Conservation (phyloP, 164 flowering plant species). For the Vitis labrusca region DNA sequence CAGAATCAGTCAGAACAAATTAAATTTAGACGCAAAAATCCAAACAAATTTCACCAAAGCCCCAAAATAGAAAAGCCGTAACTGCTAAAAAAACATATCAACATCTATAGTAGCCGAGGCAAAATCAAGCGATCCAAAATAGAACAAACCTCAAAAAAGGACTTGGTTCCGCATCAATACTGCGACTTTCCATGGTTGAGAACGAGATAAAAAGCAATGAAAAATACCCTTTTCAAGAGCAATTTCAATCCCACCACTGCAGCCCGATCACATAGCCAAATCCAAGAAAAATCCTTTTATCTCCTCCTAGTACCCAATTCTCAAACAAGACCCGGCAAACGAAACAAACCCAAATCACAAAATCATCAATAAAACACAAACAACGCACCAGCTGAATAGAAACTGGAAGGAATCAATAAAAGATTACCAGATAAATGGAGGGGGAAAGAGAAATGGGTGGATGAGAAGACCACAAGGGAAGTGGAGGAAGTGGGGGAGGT, state of each 20-base stretch:
- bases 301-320: neutral
- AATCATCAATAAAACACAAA: neutral
- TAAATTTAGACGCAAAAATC: neutral
- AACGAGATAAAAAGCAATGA: neutral
- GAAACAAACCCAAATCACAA: slow-evolving; percentile 2
- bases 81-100: neutral
- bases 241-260: neutral
- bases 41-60: too few relatives aligned
- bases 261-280: neutral
- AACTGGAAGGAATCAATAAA: too few relatives aligned
- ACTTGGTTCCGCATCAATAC: slow-evolving; percentile 10
- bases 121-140: neutral
- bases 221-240: neutral
- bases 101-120: too few relatives aligned
- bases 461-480: too few relatives aligned
- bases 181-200: slow-evolving; percentile 19
- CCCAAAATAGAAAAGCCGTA: too few relatives aligned
- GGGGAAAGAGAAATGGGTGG: too few relatives aligned
- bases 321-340: neutral
- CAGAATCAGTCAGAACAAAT: neutral
- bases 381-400: too few relatives aligned
- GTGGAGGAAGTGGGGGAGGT: too few relatives aligned
- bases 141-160: slow-evolving; percentile 14
- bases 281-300: neutral
- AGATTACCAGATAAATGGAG: too few relatives aligned